phyloP scores from a whole-genome alignment of 108 stramenopile genomes.

The Fragilaria crotonensis region DNA sequence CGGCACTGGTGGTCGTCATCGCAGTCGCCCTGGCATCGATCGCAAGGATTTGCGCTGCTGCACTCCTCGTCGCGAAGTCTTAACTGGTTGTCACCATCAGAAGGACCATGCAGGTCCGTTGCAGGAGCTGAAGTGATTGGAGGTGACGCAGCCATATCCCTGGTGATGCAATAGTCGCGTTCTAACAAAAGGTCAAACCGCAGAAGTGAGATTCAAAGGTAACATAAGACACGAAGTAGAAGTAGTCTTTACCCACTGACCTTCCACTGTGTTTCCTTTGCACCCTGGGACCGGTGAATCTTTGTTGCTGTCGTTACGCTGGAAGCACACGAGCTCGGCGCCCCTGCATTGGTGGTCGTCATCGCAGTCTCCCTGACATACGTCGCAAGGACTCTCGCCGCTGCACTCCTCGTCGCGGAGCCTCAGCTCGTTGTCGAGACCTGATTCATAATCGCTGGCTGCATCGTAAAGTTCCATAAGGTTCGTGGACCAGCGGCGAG shows the following conservation, averaged over 20 bases:
- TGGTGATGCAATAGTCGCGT: background rate
- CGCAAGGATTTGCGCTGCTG: too few relatives aligned
- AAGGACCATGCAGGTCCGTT: too few relatives aligned
- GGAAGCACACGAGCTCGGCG: background rate
- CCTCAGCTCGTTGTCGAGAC: background rate
- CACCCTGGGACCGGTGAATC: background rate
- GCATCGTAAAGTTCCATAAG: background rate
- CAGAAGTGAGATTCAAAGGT: background rate
- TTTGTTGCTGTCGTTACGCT: background rate
- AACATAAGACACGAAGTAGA: background rate
- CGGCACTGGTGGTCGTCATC: too few relatives aligned
- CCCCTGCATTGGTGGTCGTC: background rate
- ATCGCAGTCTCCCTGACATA: background rate
- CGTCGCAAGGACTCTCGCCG: background rate
- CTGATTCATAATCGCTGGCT: background rate
- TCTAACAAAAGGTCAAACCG: too few relatives aligned
- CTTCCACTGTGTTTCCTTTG: background rate
- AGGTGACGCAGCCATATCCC: background rate
- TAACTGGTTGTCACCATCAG: too few relatives aligned
- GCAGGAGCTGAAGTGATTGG: background rate
- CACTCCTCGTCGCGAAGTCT: too few relatives aligned
- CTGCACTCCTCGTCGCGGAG: background rate
- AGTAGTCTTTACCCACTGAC: background rate
- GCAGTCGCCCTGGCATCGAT: too few relatives aligned
- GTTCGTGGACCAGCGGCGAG: background rate